Percentiles rank a stretch among this genome's conserved stretches.
Conservation (phyloP, 306 rosid genomes). For the Cyclanthera cordifolia region DNA sequence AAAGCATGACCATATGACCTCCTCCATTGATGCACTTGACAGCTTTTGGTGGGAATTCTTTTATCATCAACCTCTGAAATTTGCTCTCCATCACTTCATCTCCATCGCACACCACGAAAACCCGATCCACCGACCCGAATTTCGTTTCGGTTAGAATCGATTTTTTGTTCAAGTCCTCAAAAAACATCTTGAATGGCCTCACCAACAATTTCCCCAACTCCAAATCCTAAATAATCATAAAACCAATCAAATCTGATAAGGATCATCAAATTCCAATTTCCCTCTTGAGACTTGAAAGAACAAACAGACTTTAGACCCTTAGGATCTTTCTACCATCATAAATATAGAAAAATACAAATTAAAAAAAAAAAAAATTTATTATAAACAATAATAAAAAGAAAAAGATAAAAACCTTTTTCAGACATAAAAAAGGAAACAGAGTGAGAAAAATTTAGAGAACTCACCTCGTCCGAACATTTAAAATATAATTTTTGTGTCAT, state of each 20-base stretch:
- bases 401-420: no score
- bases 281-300: no score
- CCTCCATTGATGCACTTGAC: background rate
- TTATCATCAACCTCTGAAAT: conserved; percentile 7
- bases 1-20: conserved; percentile 15
- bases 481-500: background rate
- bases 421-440: background rate
- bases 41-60: background rate
- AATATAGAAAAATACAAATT: no score
- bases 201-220: background rate
- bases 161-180: background rate
- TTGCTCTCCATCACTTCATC: background rate
- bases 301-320: no score
- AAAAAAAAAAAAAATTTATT: no score
- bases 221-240: background rate
- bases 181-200: conserved; percentile 1
- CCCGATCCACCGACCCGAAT: conserved; percentile 13
- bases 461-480: background rate
- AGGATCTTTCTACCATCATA: no score
- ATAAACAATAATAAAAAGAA: no score
- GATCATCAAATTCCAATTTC: no score
- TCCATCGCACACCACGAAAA: background rate
- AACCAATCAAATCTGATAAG: no score
- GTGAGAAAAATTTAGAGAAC: background rate
- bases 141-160: background rate